phyloP scores from a whole-genome alignment of 2,329 filamentous ascomycete genomes.

The Monilinia polystroma region DNA sequence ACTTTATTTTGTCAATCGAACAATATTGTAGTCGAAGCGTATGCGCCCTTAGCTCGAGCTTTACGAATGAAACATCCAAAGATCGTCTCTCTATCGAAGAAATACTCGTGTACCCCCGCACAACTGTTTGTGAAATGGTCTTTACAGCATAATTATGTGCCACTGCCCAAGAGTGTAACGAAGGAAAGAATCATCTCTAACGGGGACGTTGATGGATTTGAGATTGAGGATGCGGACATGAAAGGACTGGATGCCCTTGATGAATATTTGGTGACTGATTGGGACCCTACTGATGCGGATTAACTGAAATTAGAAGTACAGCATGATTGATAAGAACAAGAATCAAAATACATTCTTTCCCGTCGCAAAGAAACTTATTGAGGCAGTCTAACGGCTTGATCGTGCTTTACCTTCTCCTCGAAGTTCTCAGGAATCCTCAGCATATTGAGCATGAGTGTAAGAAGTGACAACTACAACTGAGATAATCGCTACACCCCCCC shows the following conservation, averaged over 20 bases:
- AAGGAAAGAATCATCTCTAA: conserved; percentile 65
- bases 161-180: conserved; percentile 70
- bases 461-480: too few species aligned
- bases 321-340: not conserved
- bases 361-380: not conserved
- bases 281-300: conserved; percentile 50
- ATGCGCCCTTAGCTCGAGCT: conserved; percentile 72
- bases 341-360: not conserved
- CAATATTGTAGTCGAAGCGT: conserved; percentile 72
- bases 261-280: conserved; percentile 71
- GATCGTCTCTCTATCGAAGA: conserved; percentile 60
- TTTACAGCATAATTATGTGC: conserved; percentile 70
- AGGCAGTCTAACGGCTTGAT: not conserved
- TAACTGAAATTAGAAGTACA: conserved; percentile 23
- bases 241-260: conserved; percentile 62
- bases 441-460: too few species aligned
- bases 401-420: not conserved
- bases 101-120: conserved; percentile 68
- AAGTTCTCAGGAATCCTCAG: not conserved
- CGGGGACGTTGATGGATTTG: conserved; percentile 57
- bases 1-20: conserved; percentile 64
- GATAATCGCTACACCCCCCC: conserved; percentile 11
- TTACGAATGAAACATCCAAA: conserved; percentile 67
- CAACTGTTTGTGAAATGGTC: conserved; percentile 78
- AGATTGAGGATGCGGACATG: conserved; percentile 64